Conservation (phyloP, 768 basidiomycete species). For the Auriculariales sp. region DNA sequence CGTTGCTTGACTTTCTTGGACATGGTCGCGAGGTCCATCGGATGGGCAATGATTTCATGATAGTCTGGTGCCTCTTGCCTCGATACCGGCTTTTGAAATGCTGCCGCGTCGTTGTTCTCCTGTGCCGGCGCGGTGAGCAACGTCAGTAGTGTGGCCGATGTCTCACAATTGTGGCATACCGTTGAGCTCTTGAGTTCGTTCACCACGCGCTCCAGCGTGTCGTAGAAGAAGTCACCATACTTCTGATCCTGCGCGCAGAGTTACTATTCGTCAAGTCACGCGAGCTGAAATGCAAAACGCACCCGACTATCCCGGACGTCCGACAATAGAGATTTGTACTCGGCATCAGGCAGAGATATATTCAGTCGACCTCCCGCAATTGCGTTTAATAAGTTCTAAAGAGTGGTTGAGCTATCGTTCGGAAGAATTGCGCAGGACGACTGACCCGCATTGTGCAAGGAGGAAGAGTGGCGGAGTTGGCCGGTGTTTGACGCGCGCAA, state of each 20-base stretch:
- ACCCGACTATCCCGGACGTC: constrained; percentile 84
- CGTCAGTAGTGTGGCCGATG: constrained; percentile 15
- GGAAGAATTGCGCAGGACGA: constrained; percentile 6
- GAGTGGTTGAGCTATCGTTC: not conserved
- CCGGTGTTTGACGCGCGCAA: not conserved
- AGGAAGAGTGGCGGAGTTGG: too few species aligned
- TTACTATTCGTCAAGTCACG: constrained; percentile 3
- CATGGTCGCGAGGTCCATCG: constrained; percentile 94
- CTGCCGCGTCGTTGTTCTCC: constrained; percentile 83
- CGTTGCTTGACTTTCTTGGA: constrained; percentile 85
- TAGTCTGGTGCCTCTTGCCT: constrained; percentile 88
- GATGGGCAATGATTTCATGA: constrained; percentile 87
- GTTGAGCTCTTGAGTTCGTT: constrained; percentile 67
- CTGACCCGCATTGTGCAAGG: constrained; percentile 9
- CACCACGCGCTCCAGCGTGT: constrained; percentile 80
- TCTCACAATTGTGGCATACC: constrained; percentile 27
- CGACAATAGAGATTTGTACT: constrained; percentile 69
- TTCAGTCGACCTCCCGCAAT: constrained; percentile 66
- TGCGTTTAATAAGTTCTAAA: constrained; percentile 77
- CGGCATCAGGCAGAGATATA: constrained; percentile 41
- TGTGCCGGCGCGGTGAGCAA: constrained; percentile 13
- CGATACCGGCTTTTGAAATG: constrained; percentile 87
- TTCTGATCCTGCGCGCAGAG: constrained; percentile 41
- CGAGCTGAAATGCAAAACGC: constrained; percentile 21
- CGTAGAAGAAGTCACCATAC: constrained; percentile 80